Percentiles rank a stretch among this genome's conserved stretches.
These are phyloP conservation scores for Trichoderma afroharzianum DNA, from an alignment of 2,329 filamentous ascomycete species.

Conservation along the genomic window DNA sequence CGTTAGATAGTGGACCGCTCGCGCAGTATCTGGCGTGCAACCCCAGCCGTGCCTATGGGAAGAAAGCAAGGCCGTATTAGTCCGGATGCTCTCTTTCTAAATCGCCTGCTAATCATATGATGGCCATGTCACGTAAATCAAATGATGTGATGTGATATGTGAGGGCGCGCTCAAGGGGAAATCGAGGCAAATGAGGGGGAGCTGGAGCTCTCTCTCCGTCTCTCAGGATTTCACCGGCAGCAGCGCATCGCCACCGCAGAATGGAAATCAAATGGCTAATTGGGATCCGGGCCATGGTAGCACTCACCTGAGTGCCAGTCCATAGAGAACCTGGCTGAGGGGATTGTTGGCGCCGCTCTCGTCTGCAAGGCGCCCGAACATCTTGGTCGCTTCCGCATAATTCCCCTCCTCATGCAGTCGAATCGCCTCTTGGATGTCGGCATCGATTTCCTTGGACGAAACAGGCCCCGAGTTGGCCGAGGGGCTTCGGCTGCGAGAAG, in stretches of 20 bases:
- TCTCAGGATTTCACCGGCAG: neutral
- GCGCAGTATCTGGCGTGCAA: constrained; percentile 65
- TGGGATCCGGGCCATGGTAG: neutral
- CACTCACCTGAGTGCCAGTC: constrained; percentile 77
- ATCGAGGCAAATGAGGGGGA: neutral
- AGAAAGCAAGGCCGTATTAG: constrained; percentile 6
- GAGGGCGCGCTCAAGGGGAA: neutral
- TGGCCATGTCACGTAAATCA: constrained; percentile 9
- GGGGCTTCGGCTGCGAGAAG: constrained; percentile 20
- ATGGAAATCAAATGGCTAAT: neutral
- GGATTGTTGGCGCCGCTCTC: constrained; percentile 84
- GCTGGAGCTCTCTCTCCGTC: neutral
- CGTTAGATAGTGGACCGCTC: constrained; percentile 79
- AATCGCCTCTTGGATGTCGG: constrained; percentile 93
- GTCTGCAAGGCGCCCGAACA: constrained; percentile 83
- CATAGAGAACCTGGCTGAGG: constrained; percentile 91
- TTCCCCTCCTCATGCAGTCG: constrained; percentile 83
- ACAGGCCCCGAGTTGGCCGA: constrained; percentile 30
- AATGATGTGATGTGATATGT: constrained; percentile 11
- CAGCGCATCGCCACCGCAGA: neutral
- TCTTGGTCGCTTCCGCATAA: constrained; percentile 71
- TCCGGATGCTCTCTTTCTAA: neutral
- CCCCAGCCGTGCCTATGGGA: constrained; percentile 83
- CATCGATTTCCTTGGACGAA: constrained; percentile 53
- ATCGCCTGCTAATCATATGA: constrained; percentile 12